Base-by-base conservation (phyloP, 768 basidiomycete genomes). In the Nevesoporus exiguus region DNA sequence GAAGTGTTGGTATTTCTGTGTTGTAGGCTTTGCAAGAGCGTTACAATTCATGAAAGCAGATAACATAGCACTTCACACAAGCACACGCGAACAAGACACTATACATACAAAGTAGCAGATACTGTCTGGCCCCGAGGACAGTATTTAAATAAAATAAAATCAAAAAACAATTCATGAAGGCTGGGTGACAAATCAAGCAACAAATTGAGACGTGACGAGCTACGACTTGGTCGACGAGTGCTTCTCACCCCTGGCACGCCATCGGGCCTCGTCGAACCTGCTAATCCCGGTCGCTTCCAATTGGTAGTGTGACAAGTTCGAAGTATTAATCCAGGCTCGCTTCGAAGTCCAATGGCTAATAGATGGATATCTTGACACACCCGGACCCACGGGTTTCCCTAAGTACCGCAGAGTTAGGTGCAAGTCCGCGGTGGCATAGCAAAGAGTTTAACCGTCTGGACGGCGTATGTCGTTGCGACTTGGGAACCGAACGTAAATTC, bases 391-490 rank as follows among this genome's bases (percentile, higher is more conserved):
- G 25, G 33, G 36, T 47, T 36, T 22, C 48, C 51, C 21, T 56
- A 47, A 45, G 42, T 48, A 37, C 57, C 30, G 41, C 57, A 62
- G 34, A 51, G 31, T 46, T 49, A 51, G 51, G 47, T 47, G 47
- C 54, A 51, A 42, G 45, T 58, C 62, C 60, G 63, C 62, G 62
- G 62, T 63, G 48, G 57, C 57, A 52, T 45, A 47, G 52, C 36
- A 30, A 53, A 55, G 59, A 62, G 41, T 44, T 52, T 30, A 22
- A 39, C 43, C 39, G 36, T 24, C 25, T 34, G 19, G n/a, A 40
- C 21, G 33, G 24, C 46, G 47, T 49, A 44, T 46, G 43, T 41
- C 49, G 51, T 39, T 39, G 36, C 36, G 36, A 43, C 49, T 47
- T 44, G 41, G 34, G 49, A 44, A 36, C 14, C 21, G 31, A 49